These are phyloP conservation scores for Neoboletus subvelutipes DNA, from an alignment of 768 basidiomycete genomes.

Conservation along the genomic window DNA sequence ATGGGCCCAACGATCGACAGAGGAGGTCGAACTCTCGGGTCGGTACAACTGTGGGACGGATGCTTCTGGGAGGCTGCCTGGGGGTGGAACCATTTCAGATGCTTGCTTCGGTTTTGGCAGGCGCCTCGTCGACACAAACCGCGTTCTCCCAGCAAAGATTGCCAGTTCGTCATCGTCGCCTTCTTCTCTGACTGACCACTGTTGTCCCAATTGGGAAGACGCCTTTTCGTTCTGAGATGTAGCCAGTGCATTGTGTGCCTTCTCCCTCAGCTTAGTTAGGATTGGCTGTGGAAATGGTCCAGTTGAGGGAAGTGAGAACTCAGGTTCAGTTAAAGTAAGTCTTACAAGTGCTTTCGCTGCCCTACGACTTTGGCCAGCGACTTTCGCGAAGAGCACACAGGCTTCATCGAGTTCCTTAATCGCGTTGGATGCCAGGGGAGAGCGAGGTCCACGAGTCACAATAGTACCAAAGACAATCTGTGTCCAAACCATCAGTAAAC, in stretches of 20 bases:
- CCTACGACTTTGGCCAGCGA: constrained; percentile 55
- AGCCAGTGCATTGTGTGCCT: constrained; percentile 58
- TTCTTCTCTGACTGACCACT: constrained; percentile 55
- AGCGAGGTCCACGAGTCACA: constrained; percentile 70
- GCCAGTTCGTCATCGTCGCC: constrained; percentile 60
- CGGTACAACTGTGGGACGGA: constrained; percentile 16
- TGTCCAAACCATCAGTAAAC: constrained; percentile 1
- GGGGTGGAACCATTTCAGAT: not conserved
- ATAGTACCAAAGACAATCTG: constrained; percentile 80
- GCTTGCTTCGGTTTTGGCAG: constrained; percentile 21
- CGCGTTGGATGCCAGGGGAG: constrained; percentile 63
- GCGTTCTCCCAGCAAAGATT: constrained; percentile 67
- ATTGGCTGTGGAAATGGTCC: constrained; percentile 42
- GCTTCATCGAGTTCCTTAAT: constrained; percentile 70
- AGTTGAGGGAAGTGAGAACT: constrained; percentile 3
- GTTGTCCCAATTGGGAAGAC: constrained; percentile 32
- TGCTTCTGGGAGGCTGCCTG: not conserved
- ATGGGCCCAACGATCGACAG: constrained; percentile 16
- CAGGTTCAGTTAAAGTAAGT: not conserved
- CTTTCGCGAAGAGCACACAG: constrained; percentile 61
- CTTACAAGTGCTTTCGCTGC: constrained; percentile 66
- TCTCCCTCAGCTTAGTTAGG: constrained; percentile 58
- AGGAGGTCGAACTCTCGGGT: constrained; percentile 13
- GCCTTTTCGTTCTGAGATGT: constrained; percentile 39
- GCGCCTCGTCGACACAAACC: constrained; percentile 54